phyloP scores from a whole-genome alignment of 371 early-diverging fungal species.

The Actinomucor elegans region DNA sequence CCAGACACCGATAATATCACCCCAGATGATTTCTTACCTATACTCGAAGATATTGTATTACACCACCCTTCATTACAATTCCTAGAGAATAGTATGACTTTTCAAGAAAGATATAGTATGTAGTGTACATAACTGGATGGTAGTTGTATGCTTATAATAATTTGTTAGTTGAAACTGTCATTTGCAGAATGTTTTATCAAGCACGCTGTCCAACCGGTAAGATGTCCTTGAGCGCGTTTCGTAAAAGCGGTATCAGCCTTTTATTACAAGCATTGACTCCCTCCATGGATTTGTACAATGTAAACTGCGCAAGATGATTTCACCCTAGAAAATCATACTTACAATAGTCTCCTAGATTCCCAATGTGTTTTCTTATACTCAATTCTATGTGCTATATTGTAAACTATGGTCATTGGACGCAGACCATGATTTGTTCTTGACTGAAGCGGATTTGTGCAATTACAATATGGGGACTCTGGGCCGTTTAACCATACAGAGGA shows the following conservation, averaged over 20 bases:
- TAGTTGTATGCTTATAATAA: no score
- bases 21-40: slow-evolving; percentile 46
- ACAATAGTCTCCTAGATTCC: slow-evolving; percentile 39
- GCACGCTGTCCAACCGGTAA: slow-evolving; percentile 65
- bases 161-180: slow-evolving; percentile 69
- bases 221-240: slow-evolving; percentile 74
- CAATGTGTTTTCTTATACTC: slow-evolving; percentile 88
- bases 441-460: slow-evolving; percentile 58
- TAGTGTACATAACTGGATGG: no score
- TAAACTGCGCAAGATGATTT: no score
- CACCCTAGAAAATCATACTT: not conserved
- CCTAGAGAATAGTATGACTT: slow-evolving; percentile 70
- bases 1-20: slow-evolving; percentile 28
- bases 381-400: slow-evolving; percentile 96
- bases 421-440: slow-evolving; percentile 70
- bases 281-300: slow-evolving; percentile 70
- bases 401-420: slow-evolving; percentile 90
- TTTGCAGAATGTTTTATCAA: slow-evolving; percentile 81
- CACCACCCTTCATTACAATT: slow-evolving; percentile 86
- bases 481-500: slow-evolving; percentile 57
- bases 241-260: slow-evolving; percentile 53
- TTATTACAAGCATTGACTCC: slow-evolving; percentile 62
- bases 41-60: slow-evolving; percentile 62
- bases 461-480: slow-evolving; percentile 68
- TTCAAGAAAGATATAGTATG: slow-evolving; percentile 80